Percentiles rank a stretch among this genome's conserved stretches.
These are phyloP conservation scores for Gastrolobium bilobum DNA, from an alignment of 306 rosid genomes.

Conservation along the genomic window DNA sequence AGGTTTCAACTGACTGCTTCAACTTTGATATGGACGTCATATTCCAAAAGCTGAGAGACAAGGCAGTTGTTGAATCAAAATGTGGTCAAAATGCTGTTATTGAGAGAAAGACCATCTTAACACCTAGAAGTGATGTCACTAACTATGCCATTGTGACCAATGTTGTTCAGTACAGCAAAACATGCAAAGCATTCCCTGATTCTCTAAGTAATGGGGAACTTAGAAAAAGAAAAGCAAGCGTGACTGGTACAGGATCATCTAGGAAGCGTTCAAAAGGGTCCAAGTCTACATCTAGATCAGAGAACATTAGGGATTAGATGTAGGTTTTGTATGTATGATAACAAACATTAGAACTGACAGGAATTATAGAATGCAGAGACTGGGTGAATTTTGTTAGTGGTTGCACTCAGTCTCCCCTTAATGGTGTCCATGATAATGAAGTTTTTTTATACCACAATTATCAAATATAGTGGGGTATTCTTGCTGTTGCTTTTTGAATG, in stretches of 20 bases:
- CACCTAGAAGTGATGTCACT: slow-evolving; percentile 71
- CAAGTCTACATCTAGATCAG: slow-evolving; percentile 63
- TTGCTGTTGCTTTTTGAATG: slow-evolving; percentile 44
- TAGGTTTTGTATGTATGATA: slow-evolving; percentile 58
- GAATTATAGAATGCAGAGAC: slow-evolving; percentile 51
- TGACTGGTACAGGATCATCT: slow-evolving; percentile 65
- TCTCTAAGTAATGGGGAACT: slow-evolving; percentile 64
- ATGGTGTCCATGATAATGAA: slow-evolving; percentile 41
- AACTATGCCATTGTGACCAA: slow-evolving; percentile 83
- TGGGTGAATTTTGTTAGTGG: slow-evolving; percentile 96
- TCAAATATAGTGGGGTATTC: slow-evolving; percentile 41
- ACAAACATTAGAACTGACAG: slow-evolving; percentile 46
- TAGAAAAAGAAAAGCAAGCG: slow-evolving; percentile 57
- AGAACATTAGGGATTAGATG: slow-evolving; percentile 45
- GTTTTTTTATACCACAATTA: slow-evolving; percentile 23
- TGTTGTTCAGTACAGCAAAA: slow-evolving; percentile 62
- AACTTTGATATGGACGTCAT: slow-evolving; percentile 68
- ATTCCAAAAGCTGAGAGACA: slow-evolving; percentile 80
- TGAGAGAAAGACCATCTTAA: slow-evolving; percentile 63
- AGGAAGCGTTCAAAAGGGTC: slow-evolving; percentile 81
- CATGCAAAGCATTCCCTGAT: slow-evolving; percentile 54
- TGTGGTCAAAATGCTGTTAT: slow-evolving; percentile 80
- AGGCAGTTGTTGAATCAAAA: slow-evolving; percentile 68
- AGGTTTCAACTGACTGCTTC: slow-evolving; percentile 75
- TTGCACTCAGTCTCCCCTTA: slow-evolving; percentile 63